phyloP scores from a whole-genome alignment of 352 stramenopile species.

The Pythium oligandrum region DNA sequence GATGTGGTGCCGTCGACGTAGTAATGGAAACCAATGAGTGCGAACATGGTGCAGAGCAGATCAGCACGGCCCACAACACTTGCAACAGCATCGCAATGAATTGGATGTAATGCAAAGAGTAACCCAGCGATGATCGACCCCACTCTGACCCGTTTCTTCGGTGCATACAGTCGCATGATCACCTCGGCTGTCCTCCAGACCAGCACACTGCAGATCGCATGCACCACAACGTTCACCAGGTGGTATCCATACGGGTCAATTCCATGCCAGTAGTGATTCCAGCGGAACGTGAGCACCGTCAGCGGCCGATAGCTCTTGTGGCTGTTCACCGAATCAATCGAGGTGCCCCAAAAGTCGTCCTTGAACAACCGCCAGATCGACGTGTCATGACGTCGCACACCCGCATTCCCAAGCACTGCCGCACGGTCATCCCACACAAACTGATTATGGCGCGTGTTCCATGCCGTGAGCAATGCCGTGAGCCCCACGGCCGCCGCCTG shows the following conservation, averaged over 20 bases:
- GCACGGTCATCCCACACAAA: constrained; percentile 91
- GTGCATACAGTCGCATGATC: constrained; percentile 21
- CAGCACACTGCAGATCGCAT: constrained; percentile 53
- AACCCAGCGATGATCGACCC: constrained; percentile 37
- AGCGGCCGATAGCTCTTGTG: constrained; percentile 90
- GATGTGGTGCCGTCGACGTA: no score
- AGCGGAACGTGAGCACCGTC: constrained; percentile 70
- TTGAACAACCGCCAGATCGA: constrained; percentile 43
- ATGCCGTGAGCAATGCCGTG: constrained; percentile 40
- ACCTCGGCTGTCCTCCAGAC: constrained; percentile 42
- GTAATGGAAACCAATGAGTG: constrained; percentile 49
- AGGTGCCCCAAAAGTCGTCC: constrained; percentile 87
- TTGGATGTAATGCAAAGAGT: constrained; percentile 89
- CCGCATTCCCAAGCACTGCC: constrained; percentile 60
- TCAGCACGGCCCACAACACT: constrained; percentile 90
- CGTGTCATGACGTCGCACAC: constrained; percentile 32
- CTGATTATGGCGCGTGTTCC: constrained; percentile 44
- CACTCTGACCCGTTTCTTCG: constrained; percentile 2
- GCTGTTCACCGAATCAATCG: constrained; percentile 44
- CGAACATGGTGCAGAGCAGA: constrained; percentile 75
- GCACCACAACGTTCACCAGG: constrained; percentile 66
- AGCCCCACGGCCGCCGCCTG: constrained; percentile 19
- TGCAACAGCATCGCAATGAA: constrained; percentile 89
- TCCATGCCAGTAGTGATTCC: constrained; percentile 43
- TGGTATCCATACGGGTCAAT: constrained; percentile 62